Conservation (phyloP, 1,284 basidiomycete genomes). For the Marasmius tenuissimus region DNA sequence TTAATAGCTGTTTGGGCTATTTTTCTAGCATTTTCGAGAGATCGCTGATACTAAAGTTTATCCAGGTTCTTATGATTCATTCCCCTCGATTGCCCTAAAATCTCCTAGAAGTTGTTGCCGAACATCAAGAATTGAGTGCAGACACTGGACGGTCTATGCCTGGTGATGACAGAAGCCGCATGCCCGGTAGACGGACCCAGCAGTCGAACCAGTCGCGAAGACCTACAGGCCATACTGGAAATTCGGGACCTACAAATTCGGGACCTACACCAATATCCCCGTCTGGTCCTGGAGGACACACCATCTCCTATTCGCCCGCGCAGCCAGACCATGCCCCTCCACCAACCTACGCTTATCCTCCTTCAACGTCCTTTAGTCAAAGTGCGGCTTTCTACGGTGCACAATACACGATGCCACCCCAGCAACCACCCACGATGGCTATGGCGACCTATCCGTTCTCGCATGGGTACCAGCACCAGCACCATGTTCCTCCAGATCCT, state of each 20-base stretch:
- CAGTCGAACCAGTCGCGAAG: too few relatives aligned
- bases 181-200: background rate
- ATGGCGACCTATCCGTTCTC: background rate
- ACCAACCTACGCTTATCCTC: conserved; percentile 24
- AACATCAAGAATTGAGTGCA: background rate
- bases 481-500: conserved; percentile 30
- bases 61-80: conserved; percentile 7
- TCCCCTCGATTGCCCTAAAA: background rate
- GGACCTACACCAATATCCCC: background rate
- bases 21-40: background rate
- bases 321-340: conserved; percentile 9
- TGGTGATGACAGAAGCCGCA: background rate
- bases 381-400: conserved; percentile 34
- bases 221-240: too few relatives aligned
- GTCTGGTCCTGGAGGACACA: conserved; percentile 5
- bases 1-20: background rate
- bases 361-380: conserved; percentile 32
- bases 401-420: conserved; percentile 48
- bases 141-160: background rate
- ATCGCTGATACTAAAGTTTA: background rate
- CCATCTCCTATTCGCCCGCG: conserved; percentile 1
- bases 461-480: conserved; percentile 11
- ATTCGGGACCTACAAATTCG: too few relatives aligned
- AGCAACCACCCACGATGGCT: conserved; percentile 31
- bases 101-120: background rate